Base-by-base conservation (phyloP, 164 flowering plant genomes). In the Amborella trichopoda region DNA sequence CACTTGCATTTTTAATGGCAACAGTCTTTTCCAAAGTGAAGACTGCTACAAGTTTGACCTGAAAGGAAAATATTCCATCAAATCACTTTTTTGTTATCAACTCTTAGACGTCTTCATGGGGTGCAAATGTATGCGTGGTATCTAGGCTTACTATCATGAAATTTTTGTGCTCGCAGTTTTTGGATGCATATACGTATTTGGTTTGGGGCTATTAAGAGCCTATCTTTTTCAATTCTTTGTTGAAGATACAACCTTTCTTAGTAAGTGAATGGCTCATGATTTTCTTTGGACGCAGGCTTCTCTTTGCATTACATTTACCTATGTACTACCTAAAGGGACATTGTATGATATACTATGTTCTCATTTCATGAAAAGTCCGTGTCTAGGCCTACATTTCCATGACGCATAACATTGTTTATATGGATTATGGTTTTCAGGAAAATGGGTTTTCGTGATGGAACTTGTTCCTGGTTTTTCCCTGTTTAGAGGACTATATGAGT, bases 401-500 rank as follows among this genome's bases (percentile, higher is more conserved):
- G 14, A 6, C 5, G 40, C 13, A 6, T 4, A 14, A 5, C 40
- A 37, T 37, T 8, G 10, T 6, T 30, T 6, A 30, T 30, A 8
- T 30, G 34, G n/a, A 20, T 37, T 60, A n/a, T 53, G 19, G 34
- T 52, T 26, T 49, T 71, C 53, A 90, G 98, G 73, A 55, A 73
- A 62, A 28, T 73, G 95, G 91, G 57, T 88, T 44, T 55, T 74
- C 27, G 73, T 65, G 18, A 61, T 87, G 84, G 96, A 93, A 75
- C 34, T 87, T 40, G 78, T 59, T 68, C 99, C 99, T 38, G 94
- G 94, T 17, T 93, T 87, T 61, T 41, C 95, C 44, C 62, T 87
- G 28, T 82, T 71, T 58, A 85, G 99, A 42, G 99, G 94, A 21
- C 65, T 93, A 23, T 93, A 74, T 63, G 99, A 93, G 72, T 72